Evolutionary conservation across 768 basidiomycete genomes (phyloP).

Genomic region (Kwoniella mangroviensis): DNA sequence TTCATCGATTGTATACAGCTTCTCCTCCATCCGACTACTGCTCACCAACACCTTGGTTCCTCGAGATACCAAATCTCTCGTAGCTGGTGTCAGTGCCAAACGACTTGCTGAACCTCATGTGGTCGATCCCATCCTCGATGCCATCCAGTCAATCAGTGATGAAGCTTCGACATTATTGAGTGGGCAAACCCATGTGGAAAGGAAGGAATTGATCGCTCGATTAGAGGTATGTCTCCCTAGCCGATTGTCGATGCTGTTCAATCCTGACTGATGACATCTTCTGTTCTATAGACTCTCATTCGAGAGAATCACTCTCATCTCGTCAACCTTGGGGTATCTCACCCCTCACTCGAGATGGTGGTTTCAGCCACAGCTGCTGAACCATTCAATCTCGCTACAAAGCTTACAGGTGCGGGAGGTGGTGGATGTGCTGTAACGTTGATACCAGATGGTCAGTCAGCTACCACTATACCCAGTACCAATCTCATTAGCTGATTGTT

Average conservation of each 20-base stretch:
- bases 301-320: slow-evolving; percentile 87
- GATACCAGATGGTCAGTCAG: slow-evolving; percentile 80
- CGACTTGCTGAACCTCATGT: slow-evolving; percentile 72
- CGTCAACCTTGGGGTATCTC: slow-evolving; percentile 84
- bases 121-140: slow-evolving; percentile 73
- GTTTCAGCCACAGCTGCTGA: slow-evolving; percentile 68
- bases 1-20: slow-evolving; percentile 62
- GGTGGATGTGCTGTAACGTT: slow-evolving; percentile 98
- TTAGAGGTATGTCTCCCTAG: slow-evolving; percentile 67
- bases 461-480: background rate
- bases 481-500: background rate
- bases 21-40: slow-evolving; percentile 86
- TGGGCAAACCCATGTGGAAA: slow-evolving; percentile 71
- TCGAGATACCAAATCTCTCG: slow-evolving; percentile 90
- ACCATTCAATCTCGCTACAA: slow-evolving; percentile 75
- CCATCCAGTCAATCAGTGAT: slow-evolving; percentile 84
- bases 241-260: background rate
- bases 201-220: slow-evolving; percentile 67
- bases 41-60: slow-evolving; percentile 92
- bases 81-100: slow-evolving; percentile 76
- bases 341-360: slow-evolving; percentile 82
- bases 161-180: slow-evolving; percentile 74
- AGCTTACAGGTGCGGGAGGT: slow-evolving; percentile 92
- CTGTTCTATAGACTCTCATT: slow-evolving; percentile 68
- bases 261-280: slow-evolving; percentile 5